These are phyloP conservation scores for Daldinia decipiens DNA, from an alignment of 495 filamentous ascomycete species.

Conservation along the genomic window DNA sequence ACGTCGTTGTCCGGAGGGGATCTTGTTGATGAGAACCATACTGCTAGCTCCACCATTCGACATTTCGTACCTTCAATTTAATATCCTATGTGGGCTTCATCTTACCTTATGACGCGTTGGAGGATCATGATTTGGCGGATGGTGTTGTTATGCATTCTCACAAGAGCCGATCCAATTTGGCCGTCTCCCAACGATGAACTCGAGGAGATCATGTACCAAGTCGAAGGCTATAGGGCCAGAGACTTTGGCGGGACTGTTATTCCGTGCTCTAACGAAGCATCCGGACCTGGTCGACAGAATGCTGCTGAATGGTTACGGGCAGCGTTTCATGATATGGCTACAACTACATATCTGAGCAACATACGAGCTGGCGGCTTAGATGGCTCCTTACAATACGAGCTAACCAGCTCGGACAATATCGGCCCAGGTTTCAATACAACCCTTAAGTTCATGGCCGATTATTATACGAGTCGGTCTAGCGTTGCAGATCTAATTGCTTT, in stretches of 20 bases:
- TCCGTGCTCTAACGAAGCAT: conserved; percentile 66
- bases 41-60: not conserved
- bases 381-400: conserved; percentile 68
- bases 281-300: conserved; percentile 64
- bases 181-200: conserved; percentile 68
- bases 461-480: conserved; percentile 61
- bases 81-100: conserved; percentile 21
- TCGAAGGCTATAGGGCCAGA: conserved; percentile 61
- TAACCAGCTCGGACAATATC: conserved; percentile 65
- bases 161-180: conserved; percentile 65
- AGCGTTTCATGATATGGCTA: conserved; percentile 72
- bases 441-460: conserved; percentile 64
- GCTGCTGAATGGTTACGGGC: conserved; percentile 71
- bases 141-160: conserved; percentile 27
- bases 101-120: conserved; percentile 29
- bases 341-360: conserved; percentile 55
- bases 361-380: conserved; percentile 64
- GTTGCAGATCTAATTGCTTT: conserved; percentile 69
- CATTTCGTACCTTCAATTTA: conserved; percentile 17
- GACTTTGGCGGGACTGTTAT: conserved; percentile 65
- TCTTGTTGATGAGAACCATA: not conserved
- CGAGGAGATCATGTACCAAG: conserved; percentile 70
- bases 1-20: conserved; percentile 5
- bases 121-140: conserved; percentile 25
- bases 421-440: conserved; percentile 67